phyloP scores from a whole-genome alignment of 257 asterid species.

The Solanum tarijense region DNA sequence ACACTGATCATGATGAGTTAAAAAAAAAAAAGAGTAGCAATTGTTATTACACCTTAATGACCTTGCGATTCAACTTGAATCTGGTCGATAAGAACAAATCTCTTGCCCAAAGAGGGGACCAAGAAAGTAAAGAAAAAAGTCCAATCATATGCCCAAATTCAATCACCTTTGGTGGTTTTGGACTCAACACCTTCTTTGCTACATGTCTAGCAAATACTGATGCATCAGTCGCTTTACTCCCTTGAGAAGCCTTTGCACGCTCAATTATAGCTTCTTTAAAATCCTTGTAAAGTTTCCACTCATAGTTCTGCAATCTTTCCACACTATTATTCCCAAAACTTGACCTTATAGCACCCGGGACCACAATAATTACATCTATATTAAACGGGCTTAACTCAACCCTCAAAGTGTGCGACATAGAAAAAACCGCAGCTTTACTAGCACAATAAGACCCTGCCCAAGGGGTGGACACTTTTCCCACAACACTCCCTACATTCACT shows the following conservation, averaged over 20 bases:
- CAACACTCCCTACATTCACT: constrained; percentile 65
- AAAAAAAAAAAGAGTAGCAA: not conserved
- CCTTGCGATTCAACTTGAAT: constrained; percentile 27
- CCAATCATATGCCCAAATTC: constrained; percentile 54
- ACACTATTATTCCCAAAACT: constrained; percentile 28
- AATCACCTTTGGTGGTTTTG: constrained; percentile 42
- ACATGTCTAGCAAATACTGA: constrained; percentile 51
- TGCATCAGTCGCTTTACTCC: constrained; percentile 47
- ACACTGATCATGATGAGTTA: not conserved
- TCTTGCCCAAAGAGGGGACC: constrained; percentile 61
- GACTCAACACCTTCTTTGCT: constrained; percentile 28
- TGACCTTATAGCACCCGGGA: constrained; percentile 51
- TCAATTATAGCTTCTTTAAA: constrained; percentile 37
- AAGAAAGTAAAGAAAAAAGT: constrained; percentile 36
- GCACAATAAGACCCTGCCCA: constrained; percentile 84
- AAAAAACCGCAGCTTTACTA: constrained; percentile 55
- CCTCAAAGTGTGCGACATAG: constrained; percentile 36
- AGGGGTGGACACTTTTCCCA: constrained; percentile 59
- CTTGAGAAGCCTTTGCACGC: constrained; percentile 67
- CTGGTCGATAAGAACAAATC: constrained; percentile 37
- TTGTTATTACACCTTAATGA: not conserved
- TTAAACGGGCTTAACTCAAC: constrained; percentile 52
- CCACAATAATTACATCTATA: constrained; percentile 41
- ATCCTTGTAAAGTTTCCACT: constrained; percentile 49
- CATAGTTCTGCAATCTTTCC: constrained; percentile 29